Conservation (phyloP, 257 asterid genomes). For the Mitragyna speciosa region DNA sequence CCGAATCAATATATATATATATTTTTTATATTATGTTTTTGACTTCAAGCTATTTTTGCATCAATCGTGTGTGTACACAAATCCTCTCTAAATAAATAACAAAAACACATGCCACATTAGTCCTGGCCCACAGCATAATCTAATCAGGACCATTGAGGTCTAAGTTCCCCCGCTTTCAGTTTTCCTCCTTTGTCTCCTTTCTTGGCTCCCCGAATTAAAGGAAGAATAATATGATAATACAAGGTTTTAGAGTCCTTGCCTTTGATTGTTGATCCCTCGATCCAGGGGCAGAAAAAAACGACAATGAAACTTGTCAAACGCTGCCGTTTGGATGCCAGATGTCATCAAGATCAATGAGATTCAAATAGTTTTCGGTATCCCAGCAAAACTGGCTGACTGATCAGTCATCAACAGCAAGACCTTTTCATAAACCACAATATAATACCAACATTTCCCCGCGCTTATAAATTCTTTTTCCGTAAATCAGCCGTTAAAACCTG, state of each 20-base stretch:
- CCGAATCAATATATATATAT: too few species aligned
- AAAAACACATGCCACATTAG: neutral
- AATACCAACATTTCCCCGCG: conserved; percentile 25
- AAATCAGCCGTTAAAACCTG: conserved; percentile 11
- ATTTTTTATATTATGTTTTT: neutral
- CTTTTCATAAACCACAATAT: conserved; percentile 35
- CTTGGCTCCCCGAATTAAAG: neutral
- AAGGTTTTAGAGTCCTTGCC: too few species aligned
- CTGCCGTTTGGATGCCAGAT: neutral
- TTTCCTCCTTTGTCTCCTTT: conserved; percentile 15
- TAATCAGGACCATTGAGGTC: too few species aligned
- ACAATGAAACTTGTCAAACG: neutral
- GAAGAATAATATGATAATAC: neutral
- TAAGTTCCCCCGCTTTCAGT: too few species aligned
- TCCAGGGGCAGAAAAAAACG: neutral
- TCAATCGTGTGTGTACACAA: neutral
- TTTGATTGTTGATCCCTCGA: neutral
- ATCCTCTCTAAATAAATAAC: neutral
- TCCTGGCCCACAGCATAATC: conserved; percentile 15
- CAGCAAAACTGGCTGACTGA: conserved; percentile 42
- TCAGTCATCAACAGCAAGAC: conserved; percentile 9
- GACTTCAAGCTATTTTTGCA: neutral
- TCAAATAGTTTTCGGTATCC: conserved; percentile 14
- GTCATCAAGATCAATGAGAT: too few species aligned
- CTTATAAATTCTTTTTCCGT: neutral